phyloP scores from a whole-genome alignment of 2,329 filamentous ascomycete species.

The Penicillium glabrum region DNA sequence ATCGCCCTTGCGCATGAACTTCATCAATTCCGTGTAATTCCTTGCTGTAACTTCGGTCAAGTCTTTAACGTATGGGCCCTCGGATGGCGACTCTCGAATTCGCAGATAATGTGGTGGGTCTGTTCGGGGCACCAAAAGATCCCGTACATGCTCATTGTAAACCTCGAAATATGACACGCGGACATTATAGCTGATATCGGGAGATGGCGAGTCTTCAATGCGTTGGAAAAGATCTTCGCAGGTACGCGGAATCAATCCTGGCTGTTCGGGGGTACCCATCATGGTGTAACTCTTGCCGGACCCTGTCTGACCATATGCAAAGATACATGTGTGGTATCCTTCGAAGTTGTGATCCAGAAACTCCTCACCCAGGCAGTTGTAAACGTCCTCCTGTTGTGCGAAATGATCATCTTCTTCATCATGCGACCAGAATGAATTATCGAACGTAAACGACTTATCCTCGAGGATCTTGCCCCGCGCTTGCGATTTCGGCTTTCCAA shows the following conservation, averaged over 20 bases:
- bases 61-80: conserved; percentile 96
- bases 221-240: conserved; percentile 95
- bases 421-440: conserved; percentile 98
- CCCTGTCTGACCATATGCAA: conserved; percentile 96
- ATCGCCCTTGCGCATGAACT: conserved; percentile 88
- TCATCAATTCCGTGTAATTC: conserved; percentile 81
- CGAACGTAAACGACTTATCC: conserved; percentile 91
- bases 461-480: conserved; percentile 71
- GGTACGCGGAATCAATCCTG: conserved; percentile 89
- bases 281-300: conserved; percentile 98
- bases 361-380: conserved; percentile 90
- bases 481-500: conserved; percentile 60
- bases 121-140: conserved; percentile 78
- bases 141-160: conserved; percentile 98
- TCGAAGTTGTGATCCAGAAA: conserved; percentile 99
- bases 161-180: conserved; percentile 98
- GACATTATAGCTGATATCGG: conserved; percentile 94
- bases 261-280: conserved; percentile 85
- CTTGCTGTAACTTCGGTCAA: conserved; percentile 90
- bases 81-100: conserved; percentile 90
- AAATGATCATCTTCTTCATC: conserved; percentile 77
- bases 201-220: conserved; percentile 79
- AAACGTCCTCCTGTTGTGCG: conserved; percentile 88
- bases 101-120: conserved; percentile 89
- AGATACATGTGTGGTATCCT: conserved; percentile 98